phyloP scores from a whole-genome alignment of 2,329 filamentous ascomycete genomes.

The Leptographium radiaticola region DNA sequence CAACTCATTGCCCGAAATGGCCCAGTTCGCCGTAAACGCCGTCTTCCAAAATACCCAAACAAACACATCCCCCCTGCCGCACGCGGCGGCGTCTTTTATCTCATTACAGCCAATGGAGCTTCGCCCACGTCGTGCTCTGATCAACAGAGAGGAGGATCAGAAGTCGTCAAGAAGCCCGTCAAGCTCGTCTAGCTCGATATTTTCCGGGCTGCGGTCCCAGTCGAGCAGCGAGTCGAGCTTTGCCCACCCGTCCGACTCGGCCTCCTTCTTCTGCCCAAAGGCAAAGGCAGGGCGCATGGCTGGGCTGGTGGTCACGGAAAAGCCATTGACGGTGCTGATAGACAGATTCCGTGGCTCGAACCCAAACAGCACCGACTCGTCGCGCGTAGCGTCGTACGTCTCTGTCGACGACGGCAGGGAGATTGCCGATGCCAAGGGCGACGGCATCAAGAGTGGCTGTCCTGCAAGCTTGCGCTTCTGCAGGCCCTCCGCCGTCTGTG shows the following conservation, averaged over 20 bases:
- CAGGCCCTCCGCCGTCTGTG: constrained; percentile 80
- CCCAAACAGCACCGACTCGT: constrained; percentile 40
- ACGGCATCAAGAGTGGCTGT: constrained; percentile 20
- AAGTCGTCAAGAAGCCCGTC: constrained; percentile 73
- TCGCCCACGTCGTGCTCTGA: background rate
- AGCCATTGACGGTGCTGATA: constrained; percentile 16
- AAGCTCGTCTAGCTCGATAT: constrained; percentile 83
- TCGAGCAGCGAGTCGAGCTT: constrained; percentile 33
- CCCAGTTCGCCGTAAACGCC: background rate
- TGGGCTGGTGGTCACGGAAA: constrained; percentile 39
- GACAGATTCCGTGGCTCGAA: constrained; percentile 22
- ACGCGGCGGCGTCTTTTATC: background rate
- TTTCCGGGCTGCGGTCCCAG: constrained; percentile 67
- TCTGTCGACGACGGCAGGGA: constrained; percentile 16
- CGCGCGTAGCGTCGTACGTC: constrained; percentile 28
- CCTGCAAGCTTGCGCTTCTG: constrained; percentile 49
- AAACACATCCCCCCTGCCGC: background rate
- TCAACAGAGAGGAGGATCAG: constrained; percentile 23
- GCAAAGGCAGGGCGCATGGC: constrained; percentile 37
- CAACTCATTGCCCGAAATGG: background rate
- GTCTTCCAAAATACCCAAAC: background rate
- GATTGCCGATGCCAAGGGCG: constrained; percentile 11
- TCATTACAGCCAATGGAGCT: background rate
- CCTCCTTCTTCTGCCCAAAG: constrained; percentile 26
- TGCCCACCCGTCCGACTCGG: constrained; percentile 28